Base-by-base conservation (phyloP, 129 eudicot species). In the Cynara cardunculus region DNA sequence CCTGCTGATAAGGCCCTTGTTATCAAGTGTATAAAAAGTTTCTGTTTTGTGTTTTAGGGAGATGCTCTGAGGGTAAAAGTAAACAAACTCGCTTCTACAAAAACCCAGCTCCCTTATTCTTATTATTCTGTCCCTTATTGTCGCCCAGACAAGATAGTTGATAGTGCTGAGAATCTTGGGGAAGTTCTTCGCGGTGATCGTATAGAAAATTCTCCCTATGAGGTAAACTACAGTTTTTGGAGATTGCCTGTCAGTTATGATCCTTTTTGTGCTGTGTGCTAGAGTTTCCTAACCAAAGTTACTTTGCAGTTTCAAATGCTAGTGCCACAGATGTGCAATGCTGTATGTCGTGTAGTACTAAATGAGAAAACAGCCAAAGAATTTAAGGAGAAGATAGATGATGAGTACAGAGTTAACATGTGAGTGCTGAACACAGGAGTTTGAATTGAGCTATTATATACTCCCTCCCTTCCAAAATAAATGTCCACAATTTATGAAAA, bases 341-440 rank as follows among this genome's bases (percentile, higher is more conserved):
- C 86, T 71, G 85, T 90, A 61, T 89, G 97, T 71, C 90, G 85
- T 13, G 49, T 80, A 28, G 84, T 71, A 72, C 87, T 91, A 66
- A 73, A 85, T 83, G 89, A 87, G 75, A 85, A 78, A 84, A 73
- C 78, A 24, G 92, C 94, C 27, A 89, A 89, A 84, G 86, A 68
- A 53, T 87, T 89, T 27, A 82, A 86, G 78, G 85, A 81, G 81
- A 91, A 87, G 84, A 91, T 92, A 3, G 86, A 86, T 14, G 94
- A 92, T 74, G 97, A 91, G 27, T 91, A 91, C 72, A 85, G 88
- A 67, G 94, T 89, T 46, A 89, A 91, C 90, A 87, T 91, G 97
- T 91, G 66, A 87, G 93, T 30, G 16, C 77, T 27, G 59, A 59
- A 41, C 49, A 66, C 10, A 1, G 25, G 22, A 56, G 9, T 49